A percentile compares a stretch with the other conserved stretches of the same genome.
Evolutionary conservation across 257 asterid species (phyloP).

Genomic region (Nicotiana noctiflora): DNA sequence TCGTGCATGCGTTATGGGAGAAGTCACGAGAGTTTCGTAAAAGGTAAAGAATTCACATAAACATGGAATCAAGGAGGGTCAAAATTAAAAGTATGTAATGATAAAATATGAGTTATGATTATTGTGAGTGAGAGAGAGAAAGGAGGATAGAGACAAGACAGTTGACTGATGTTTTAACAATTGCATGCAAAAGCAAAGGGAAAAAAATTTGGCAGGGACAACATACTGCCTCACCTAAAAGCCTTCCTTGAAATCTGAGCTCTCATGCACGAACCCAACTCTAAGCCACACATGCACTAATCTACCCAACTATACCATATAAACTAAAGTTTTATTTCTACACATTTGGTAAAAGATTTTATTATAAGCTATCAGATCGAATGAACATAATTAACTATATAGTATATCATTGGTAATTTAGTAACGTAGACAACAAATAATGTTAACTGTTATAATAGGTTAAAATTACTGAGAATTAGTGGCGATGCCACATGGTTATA

Average conservation of each 20-base stretch:
- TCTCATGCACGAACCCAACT: not conserved
- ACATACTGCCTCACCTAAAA: constrained; percentile 9
- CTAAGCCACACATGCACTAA: constrained; percentile 9
- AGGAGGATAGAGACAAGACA: constrained; percentile 8
- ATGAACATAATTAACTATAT: no score
- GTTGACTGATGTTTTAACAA: constrained; percentile 16
- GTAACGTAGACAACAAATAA: no score
- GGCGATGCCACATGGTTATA: no score
- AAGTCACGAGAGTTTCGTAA: not conserved
- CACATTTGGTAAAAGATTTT: no score
- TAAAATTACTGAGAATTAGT: no score
- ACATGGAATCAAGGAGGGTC: not conserved
- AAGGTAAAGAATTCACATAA: not conserved
- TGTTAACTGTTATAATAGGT: no score
- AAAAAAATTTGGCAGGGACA: not conserved
- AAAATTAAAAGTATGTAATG: constrained; percentile 4
- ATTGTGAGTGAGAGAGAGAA: constrained; percentile 8
- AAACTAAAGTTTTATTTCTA: no score
- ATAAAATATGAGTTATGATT: not conserved
- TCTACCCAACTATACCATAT: not conserved
- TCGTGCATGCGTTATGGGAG: constrained; percentile 5
- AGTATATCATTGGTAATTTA: no score
- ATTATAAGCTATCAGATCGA: no score
- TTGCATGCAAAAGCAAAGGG: constrained; percentile 21
- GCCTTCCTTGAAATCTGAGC: constrained; percentile 27